Evolutionary conservation across 495 filamentous ascomycete genomes (phyloP).

Genomic region (Aspergillus nidulans): DNA sequence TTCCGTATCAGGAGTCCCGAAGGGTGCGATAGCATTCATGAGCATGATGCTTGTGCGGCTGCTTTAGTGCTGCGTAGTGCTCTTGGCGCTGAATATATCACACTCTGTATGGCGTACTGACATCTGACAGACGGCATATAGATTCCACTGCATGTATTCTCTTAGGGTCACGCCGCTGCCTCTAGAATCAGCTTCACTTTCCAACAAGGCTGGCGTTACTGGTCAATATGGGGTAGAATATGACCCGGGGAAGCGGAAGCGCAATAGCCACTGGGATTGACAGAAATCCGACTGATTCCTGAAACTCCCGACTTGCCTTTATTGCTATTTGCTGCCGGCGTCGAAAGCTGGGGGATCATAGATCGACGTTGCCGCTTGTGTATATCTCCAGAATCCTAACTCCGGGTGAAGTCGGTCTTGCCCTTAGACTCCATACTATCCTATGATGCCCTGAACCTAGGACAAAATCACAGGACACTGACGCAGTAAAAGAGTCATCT

Average conservation of each 20-base stretch:
- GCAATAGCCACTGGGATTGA: conserved; percentile 21
- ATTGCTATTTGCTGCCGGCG: conserved; percentile 23
- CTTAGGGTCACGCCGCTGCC: too few species aligned
- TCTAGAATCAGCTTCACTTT: too few species aligned
- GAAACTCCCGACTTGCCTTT: conserved; percentile 32
- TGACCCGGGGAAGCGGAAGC: conserved; percentile 6
- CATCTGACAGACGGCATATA: neutral
- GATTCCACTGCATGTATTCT: too few species aligned
- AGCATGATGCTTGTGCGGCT: neutral
- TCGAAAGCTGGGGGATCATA: neutral
- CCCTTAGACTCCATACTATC: neutral
- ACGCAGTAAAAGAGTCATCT: too few species aligned
- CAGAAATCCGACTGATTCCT: conserved; percentile 30
- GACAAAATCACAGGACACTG: too few species aligned
- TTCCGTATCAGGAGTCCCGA: too few species aligned
- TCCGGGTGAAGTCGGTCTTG: neutral
- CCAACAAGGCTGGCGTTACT: too few species aligned
- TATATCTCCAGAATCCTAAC: conserved; percentile 27
- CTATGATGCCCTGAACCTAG: neutral
- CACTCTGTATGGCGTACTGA: neutral
- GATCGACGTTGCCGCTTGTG: conserved; percentile 10
- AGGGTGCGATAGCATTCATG: neutral
- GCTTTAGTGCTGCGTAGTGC: neutral
- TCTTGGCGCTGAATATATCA: neutral
- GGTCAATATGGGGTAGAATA: conserved; percentile 2